A percentile compares a stretch with the other conserved stretches of the same genome.
Conservation (phyloP, 2,329 filamentous ascomycete species). For the Purpureocillium lavendulum region DNA sequence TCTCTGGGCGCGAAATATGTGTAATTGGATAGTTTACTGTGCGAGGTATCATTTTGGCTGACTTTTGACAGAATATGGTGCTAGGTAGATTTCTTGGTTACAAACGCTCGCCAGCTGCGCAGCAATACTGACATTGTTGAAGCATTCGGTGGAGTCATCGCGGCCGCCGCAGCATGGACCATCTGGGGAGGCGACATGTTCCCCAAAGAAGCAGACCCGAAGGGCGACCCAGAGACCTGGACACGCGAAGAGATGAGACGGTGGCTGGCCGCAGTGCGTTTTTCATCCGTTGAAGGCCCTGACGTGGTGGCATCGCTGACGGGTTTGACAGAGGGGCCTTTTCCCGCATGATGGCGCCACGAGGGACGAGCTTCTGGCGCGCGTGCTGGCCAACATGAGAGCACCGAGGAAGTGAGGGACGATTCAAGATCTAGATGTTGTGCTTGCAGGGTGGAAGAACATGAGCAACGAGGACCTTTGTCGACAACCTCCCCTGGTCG, state of each 20-base stretch:
- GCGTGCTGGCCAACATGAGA: slow-evolving; percentile 39
- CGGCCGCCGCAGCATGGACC: slow-evolving; percentile 71
- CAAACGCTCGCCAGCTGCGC: no score
- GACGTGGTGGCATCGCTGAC: background rate
- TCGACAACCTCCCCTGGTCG: background rate
- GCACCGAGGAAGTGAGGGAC: slow-evolving; percentile 17
- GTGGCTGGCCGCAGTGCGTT: slow-evolving; percentile 73
- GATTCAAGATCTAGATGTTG: background rate
- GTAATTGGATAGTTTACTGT: no score
- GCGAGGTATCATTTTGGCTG: no score
- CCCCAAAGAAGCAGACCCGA: slow-evolving; percentile 66
- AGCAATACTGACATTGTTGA: background rate
- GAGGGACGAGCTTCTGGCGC: slow-evolving; percentile 36
- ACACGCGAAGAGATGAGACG: slow-evolving; percentile 68
- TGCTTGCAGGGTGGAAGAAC: background rate
- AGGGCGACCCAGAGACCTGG: slow-evolving; percentile 64
- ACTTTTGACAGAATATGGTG: slow-evolving; percentile 62
- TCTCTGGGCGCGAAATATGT: background rate
- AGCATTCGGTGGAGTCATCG: slow-evolving; percentile 77
- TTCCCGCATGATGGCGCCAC: slow-evolving; percentile 34
- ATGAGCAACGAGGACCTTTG: background rate
- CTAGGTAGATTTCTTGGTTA: slow-evolving; percentile 43
- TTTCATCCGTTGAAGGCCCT: background rate
- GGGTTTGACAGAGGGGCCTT: slow-evolving; percentile 31
- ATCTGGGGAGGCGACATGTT: slow-evolving; percentile 87